Evolutionary conservation across 208 protist species (phyloP), one percentile per base, ranked within the genome.

Genomic region (Herpetomonas samuelpessoai): DNA sequence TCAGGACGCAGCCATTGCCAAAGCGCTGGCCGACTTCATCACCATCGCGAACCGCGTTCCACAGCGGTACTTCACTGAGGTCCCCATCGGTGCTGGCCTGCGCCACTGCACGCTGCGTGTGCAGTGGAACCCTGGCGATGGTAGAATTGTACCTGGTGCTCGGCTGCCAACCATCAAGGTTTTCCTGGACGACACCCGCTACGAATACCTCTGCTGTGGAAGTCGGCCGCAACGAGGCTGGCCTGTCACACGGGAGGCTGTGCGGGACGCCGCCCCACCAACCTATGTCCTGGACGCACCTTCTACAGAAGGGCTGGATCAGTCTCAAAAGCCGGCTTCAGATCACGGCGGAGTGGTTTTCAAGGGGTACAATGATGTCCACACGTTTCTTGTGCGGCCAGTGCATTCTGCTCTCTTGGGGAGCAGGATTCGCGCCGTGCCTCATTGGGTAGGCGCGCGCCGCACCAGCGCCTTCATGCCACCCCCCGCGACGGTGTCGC

Each of bases 121-220:
- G 26, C 82, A 79, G 79, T 92, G 86, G 86, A 66, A 68, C 19
- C 81, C 81, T 21, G 65, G 75, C 22, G 48, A 44, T 6, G 38
- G 49, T 1, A 79, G 86, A 30, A 73, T 92, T 25, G 76, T 61
- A 30, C 81, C 86, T 16, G 48, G 58, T 35, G 62, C 62, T 9
- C 39, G 48, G 0, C 69, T 92, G 50, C 76, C 86, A 0, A 64
- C 74, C 21, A 69, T 92, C 10, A 61, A 75, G 31, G 65, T 81
- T 0, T 68, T 80, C 41, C 19, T 92, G 19, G 68, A 79, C 28
- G 63, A 87, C 22, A 57, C 41, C 1, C 64, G 46, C 31, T 22
- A 31, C 28, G 19, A 24, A 27, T 44, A 46, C 41, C 9, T 28
- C 19, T 10, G 47, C 22, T 6, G 7, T 51, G 22, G 22, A 51